Base-by-base conservation (phyloP, 768 basidiomycete species). In the Mycena vulgaris region DNA sequence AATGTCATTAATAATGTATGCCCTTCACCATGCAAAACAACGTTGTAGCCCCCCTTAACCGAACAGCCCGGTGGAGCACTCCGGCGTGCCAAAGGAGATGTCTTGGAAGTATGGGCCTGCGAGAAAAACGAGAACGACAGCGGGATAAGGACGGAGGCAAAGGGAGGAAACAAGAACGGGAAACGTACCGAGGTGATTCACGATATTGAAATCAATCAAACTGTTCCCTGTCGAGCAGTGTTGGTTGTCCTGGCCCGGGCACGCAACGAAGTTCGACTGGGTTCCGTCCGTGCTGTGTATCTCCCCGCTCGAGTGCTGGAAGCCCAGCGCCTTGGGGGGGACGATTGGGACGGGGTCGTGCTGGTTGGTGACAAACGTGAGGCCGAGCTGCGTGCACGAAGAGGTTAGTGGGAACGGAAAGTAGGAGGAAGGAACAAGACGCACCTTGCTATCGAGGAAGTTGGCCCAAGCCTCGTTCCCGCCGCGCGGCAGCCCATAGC, bases 401-500 rank as follows among this genome's bases (percentile, higher is more conserved):
- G 39, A 39, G 14, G 42, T n/a, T 40, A 40, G 39, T 40, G 39
- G 39, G 39, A 40, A 40, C 21, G 42, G 2, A n/a, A 45, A 45
- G 21, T 5, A n/a, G n/a, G 42, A 45, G 42, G 42, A 45, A 27
- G 47, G 47, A 13, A 11, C 11, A 53, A 39, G 39, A 58, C 13
- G 74, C 78, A 56, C 49, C 82, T 79, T 58, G 70, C 76, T 52
- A 75, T 86, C 85, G 37, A 86, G 77, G 61, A 83, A 82, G 66
- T 84, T 71, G 0, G 86, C 86, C 78, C 82, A 86, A 4, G 75
- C 83, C 65, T 82, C 74, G 75, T 88, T 84, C 2, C 86, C 86
- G 35, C 82, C 82, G 14, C 86, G 79, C 0, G 86, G 87, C 25
- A 84, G 78, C n/a, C 85, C 85, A 59, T 83, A 86, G 33, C 80